Percentiles rank a stretch among this genome's conserved stretches.
Conservation (phyloP, 345 rosid species). For the Syzygium aromaticum region DNA sequence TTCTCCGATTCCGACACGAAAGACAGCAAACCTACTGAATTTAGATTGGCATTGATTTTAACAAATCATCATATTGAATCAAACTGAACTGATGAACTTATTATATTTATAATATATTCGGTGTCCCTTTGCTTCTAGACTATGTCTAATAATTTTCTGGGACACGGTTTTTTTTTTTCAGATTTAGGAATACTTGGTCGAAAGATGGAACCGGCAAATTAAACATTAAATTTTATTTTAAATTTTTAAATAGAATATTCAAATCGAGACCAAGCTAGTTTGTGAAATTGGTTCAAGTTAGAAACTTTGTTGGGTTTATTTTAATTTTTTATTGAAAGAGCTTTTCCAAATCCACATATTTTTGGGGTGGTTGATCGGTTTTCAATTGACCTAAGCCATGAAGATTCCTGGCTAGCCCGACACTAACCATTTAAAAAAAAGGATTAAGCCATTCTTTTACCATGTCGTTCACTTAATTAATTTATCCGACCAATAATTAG, state of each 20-base stretch:
- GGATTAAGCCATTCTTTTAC: neutral
- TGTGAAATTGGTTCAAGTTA: neutral
- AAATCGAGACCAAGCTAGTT: neutral
- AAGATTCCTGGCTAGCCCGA: neutral
- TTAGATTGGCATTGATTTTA: neutral
- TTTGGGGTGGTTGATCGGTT: neutral
- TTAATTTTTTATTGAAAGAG: neutral
- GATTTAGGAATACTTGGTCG: neutral
- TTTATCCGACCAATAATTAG: neutral
- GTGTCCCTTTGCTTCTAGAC: neutral
- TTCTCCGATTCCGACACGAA: neutral
- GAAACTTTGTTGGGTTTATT: neutral
- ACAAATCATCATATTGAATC: accelerated
- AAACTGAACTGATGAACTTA: neutral
- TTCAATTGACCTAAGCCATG: neutral
- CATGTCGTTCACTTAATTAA: neutral
- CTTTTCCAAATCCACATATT: too few relatives aligned
- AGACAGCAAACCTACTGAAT: accelerated
- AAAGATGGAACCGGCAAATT: neutral
- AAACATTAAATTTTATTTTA: neutral
- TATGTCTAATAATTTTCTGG: neutral
- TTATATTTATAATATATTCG: neutral
- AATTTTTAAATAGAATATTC: neutral
- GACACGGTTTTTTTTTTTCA: neutral
- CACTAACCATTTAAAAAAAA: neutral